Evolutionary conservation across 2,329 filamentous ascomycete genomes (phyloP).

Genomic region (Hypoxylon sp.): DNA sequence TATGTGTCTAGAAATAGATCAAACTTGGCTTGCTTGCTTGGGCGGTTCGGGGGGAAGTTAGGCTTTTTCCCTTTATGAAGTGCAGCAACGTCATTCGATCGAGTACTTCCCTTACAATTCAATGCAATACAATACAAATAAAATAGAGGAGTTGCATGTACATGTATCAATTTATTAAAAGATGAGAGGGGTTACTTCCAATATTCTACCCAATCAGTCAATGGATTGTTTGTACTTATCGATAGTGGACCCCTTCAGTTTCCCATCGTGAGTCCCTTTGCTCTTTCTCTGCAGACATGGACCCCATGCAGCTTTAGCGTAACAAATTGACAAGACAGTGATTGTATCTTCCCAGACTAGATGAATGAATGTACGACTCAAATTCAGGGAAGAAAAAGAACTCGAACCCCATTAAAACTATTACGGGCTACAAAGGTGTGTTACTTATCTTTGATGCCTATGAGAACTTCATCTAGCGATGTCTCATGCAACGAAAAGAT

Average conservation of each 20-base stretch:
- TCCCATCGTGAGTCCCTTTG: conserved; percentile 11
- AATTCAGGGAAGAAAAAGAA: neutral
- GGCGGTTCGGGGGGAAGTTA: conserved; percentile 35
- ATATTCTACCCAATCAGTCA: conserved; percentile 25
- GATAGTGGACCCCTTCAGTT: conserved; percentile 18
- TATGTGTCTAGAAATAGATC: conserved; percentile 38
- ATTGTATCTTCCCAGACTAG: neutral
- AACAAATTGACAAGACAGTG: neutral
- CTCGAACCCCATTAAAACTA: neutral
- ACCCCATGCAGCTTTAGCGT: conserved; percentile 6
- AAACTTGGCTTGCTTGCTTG: conserved; percentile 10
- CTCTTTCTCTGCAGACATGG: conserved; percentile 3
- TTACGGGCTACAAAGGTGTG: neutral
- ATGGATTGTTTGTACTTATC: conserved; percentile 15
- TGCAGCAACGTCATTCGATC: conserved; percentile 35
- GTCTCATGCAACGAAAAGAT: conserved; percentile 17
- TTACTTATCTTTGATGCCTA: neutral
- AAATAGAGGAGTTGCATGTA: conserved; percentile 21
- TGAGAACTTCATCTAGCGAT: neutral
- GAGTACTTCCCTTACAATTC: conserved; percentile 25
- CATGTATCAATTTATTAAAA: conserved; percentile 26
- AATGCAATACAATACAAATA: conserved; percentile 32
- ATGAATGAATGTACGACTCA: neutral
- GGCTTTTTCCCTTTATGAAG: conserved; percentile 38
- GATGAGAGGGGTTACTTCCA: conserved; percentile 28